Base-by-base conservation (phyloP, 352 stramenopile species). In the Phytopythium litorale region DNA sequence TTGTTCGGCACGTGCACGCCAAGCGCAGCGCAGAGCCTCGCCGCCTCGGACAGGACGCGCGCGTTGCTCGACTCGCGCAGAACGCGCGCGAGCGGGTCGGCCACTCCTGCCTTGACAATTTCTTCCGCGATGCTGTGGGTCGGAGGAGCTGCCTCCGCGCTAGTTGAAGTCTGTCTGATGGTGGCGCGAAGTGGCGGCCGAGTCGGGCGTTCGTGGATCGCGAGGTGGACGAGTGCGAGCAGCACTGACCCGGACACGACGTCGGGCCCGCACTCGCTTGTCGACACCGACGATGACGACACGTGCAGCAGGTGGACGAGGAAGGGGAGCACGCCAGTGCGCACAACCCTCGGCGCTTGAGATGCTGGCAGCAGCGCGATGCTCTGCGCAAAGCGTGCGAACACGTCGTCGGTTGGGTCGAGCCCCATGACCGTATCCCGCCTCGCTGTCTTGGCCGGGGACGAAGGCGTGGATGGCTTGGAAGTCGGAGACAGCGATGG, bases 321-420 rank as follows among this genome's bases (percentile, higher is more conserved):
- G 62, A 92, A 92, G 3, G 78, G 76, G n/a, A 92, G 70, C 15
- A 74, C 78, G 4, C 81, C 81, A 15, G 72, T 72, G 25, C 78
- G 68, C n/a, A 79, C 67, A 5, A 86, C 76, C 19, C 78, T 71
- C 1, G 67, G 67, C 3, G 84, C 74, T 19, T 72, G 58, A 0
- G 62, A 70, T 2, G 77, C 71, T n/a, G 81, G 84, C 2, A 92
- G 66, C 21, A 92, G 57, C 16, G 84, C 81, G 11, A 92, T 76
- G 57, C 68, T 89, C 56, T 92, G 84, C 0, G 81, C 79, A 65
- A 92, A 92, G 40, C 74, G 76, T 18, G 80, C 79, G 63, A 92
- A 80, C 12, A 83, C 78, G 43, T 89, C 76, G 30, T 91, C 72
- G 0, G 73, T 72, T 32, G 56, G 70, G 33, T 78, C 79, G 46